phyloP scores from a whole-genome alignment of 2,329 filamentous ascomycete species.

The Monosporascus sp. region DNA sequence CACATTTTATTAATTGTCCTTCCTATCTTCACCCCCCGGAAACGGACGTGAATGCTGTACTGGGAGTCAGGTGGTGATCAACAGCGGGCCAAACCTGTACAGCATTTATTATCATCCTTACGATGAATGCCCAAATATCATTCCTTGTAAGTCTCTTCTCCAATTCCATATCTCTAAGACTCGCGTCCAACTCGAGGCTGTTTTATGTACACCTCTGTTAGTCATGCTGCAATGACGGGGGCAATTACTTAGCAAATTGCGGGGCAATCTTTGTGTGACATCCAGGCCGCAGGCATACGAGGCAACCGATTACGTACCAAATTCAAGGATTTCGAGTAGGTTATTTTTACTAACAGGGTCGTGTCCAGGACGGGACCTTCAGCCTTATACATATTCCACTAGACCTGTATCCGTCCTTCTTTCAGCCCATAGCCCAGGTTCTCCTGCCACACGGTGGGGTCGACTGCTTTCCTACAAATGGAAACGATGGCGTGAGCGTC shows the following conservation, averaged over 20 bases:
- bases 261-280: neutral
- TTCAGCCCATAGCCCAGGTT: slow-evolving; percentile 82
- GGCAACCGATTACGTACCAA: neutral
- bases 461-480: slow-evolving; percentile 26
- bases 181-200: neutral
- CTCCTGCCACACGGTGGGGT: slow-evolving; percentile 59
- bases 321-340: neutral
- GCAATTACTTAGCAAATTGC: too few species aligned
- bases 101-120: slow-evolving; percentile 3
- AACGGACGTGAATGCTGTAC: neutral
- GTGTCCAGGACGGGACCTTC: slow-evolving; percentile 71
- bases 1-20: too few species aligned
- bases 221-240: too few species aligned
- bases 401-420: slow-evolving; percentile 67
- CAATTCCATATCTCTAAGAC: neutral
- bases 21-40: neutral
- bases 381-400: slow-evolving; percentile 88
- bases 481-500: slow-evolving; percentile 40
- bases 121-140: slow-evolving; percentile 30
- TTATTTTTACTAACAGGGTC: slow-evolving; percentile 9
- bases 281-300: neutral
- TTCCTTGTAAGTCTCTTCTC: slow-evolving; percentile 24
- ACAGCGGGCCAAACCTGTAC: neutral
- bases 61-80: neutral
- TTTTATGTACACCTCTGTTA: neutral